Conservation (phyloP, 371 early-diverging fungal genomes). For the Chytridiales sp. region DNA sequence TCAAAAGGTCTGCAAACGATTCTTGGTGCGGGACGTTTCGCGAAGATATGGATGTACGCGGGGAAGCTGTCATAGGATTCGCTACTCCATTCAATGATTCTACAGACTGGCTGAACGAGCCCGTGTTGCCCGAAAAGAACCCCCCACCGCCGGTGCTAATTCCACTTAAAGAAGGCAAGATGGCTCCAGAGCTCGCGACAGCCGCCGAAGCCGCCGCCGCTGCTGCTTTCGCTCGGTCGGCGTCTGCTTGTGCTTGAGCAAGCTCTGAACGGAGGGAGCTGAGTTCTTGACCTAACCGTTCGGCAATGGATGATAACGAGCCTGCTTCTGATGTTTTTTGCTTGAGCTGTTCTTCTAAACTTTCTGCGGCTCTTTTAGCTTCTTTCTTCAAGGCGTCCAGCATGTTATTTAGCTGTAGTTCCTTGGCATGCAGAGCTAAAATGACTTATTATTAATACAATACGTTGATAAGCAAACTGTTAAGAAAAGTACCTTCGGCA, state of each 20-base stretch:
- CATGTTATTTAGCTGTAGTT: not conserved
- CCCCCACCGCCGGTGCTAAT: slow-evolving; percentile 14
- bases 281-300: slow-evolving; percentile 1
- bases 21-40: not conserved
- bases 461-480: not conserved
- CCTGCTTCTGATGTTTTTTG: slow-evolving; percentile 8
- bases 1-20: slow-evolving; percentile 16
- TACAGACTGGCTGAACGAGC: not conserved
- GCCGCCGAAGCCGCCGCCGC: slow-evolving; percentile 29
- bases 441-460: not conserved
- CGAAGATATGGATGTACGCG: slow-evolving; percentile 7
- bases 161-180: not conserved
- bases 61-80: not conserved
- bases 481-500: slow-evolving; percentile 17
- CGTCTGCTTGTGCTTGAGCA: slow-evolving; percentile 14
- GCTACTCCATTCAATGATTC: too few species aligned
- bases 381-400: slow-evolving; percentile 15
- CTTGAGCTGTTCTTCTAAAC: slow-evolving; percentile 10
- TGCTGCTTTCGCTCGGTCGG: slow-evolving; percentile 25
- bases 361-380: not conserved
- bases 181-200: slow-evolving; percentile 10
- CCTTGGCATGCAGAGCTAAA: slow-evolving; percentile 18
- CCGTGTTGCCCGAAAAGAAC: slow-evolving; percentile 10
- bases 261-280: slow-evolving; percentile 2
- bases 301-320: not conserved